Percentiles rank a stretch among this genome's conserved stretches.
Conservation (phyloP, 2,329 filamentous ascomycete genomes). For the Tolypocladium amazonense region DNA sequence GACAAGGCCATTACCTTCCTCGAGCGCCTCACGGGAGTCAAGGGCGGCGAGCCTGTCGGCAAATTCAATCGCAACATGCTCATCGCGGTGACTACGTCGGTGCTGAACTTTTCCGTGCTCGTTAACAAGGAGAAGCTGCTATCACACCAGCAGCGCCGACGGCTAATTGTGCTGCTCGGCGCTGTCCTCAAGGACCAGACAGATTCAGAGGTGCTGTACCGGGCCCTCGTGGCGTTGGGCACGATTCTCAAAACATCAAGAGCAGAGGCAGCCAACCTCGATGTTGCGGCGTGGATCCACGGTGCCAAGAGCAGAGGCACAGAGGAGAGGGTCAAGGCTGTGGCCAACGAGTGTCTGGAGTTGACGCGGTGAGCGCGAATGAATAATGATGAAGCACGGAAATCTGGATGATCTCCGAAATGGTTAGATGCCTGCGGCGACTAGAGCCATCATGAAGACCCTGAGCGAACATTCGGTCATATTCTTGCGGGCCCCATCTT, state of each 20-base stretch:
- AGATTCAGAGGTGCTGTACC: conserved; percentile 76
- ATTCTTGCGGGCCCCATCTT: background rate
- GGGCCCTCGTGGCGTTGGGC: conserved; percentile 71
- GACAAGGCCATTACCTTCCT: conserved; percentile 53
- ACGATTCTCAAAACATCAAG: conserved; percentile 52
- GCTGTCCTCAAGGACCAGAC: conserved; percentile 53
- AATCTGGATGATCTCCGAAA: background rate
- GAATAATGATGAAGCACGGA: background rate
- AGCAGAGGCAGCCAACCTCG: conserved; percentile 30
- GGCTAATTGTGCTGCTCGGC: conserved; percentile 50
- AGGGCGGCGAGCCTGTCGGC: conserved; percentile 36
- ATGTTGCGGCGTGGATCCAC: conserved; percentile 28
- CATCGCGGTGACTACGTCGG: conserved; percentile 70
- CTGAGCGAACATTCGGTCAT: background rate
- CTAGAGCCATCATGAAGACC: background rate
- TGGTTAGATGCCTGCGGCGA: background rate
- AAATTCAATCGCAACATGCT: conserved; percentile 65
- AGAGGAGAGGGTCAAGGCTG: conserved; percentile 36
- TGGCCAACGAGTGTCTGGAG: conserved; percentile 35
- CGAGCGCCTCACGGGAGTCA: conserved; percentile 46
- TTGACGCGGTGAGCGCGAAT: conserved; percentile 9
- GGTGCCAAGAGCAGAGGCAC: conserved; percentile 30
- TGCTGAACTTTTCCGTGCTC: conserved; percentile 77
- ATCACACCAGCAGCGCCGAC: conserved; percentile 18
- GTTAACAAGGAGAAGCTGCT: conserved; percentile 36